Evolutionary conservation across 257 asterid genomes (phyloP).

Genomic region (Ballota nigra): DNA sequence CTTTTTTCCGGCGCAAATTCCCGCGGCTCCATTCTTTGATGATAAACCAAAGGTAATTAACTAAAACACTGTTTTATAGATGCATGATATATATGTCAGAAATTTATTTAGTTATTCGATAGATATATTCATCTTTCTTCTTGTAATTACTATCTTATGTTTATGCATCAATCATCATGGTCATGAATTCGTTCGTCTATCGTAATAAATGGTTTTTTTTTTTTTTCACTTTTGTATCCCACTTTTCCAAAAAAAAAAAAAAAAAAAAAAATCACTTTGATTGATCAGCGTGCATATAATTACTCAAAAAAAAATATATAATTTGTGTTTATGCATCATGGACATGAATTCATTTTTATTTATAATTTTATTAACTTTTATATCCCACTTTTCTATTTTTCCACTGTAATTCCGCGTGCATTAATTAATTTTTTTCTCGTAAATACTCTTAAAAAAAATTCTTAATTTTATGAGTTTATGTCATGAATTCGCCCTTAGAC

Average conservation of each 20-base stretch:
- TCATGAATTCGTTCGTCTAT: not conserved
- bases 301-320: too few relatives aligned
- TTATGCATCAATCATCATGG: not conserved
- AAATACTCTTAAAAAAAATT: not conserved
- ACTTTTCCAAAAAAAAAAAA: too few relatives aligned
- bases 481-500: not conserved
- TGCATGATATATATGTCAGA: not conserved
- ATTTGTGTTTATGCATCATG: not conserved
- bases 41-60: conserved; percentile 26
- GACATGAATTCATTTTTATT: not conserved
- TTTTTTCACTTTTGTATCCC: too few relatives aligned
- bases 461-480: not conserved
- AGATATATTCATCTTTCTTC: not conserved
- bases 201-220: too few relatives aligned
- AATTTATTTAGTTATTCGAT: not conserved
- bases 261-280: too few relatives aligned
- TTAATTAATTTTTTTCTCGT: not conserved
- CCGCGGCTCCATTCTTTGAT: conserved; percentile 46
- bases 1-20: conserved; percentile 56
- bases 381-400: not conserved
- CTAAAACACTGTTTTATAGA: not conserved
- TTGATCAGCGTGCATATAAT: too few relatives aligned
- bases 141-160: not conserved
- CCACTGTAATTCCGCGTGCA: not conserved
- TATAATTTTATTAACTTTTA: not conserved